Conservation (phyloP, 1,284 basidiomycete genomes). For the Rhodotorula sp. region DNA sequence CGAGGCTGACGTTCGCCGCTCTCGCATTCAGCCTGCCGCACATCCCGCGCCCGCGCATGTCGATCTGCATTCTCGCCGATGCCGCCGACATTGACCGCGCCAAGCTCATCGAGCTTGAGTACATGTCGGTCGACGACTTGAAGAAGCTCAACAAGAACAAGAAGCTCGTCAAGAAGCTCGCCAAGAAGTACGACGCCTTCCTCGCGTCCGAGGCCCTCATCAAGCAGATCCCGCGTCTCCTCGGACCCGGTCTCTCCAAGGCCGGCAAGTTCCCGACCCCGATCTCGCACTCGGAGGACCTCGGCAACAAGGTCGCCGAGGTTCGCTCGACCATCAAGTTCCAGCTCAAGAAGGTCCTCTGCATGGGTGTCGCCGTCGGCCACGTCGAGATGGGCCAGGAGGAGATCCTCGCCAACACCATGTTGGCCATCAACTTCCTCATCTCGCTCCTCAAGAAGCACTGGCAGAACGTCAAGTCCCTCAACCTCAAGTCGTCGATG, state of each 20-base stretch:
- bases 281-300: constrained; percentile 88
- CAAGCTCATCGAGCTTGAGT: constrained; percentile 90
- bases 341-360: constrained; percentile 98
- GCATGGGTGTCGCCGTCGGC: constrained; percentile 97
- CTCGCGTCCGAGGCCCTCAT: constrained; percentile 95
- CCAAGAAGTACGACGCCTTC: constrained; percentile 99
- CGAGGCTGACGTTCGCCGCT: too few relatives aligned
- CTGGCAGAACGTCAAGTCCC: constrained; percentile 83
- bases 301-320: constrained; percentile 87
- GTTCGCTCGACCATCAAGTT: constrained; percentile 75
- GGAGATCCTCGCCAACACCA: constrained; percentile 93
- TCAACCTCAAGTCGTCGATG: constrained; percentile 99
- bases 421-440: constrained; percentile 99
- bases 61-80: constrained; percentile 98
- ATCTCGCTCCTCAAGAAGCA: constrained; percentile 99
- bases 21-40: constrained; percentile 72
- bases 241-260: constrained; percentile 99
- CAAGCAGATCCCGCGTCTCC: constrained; percentile 99
- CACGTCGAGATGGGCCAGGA: constrained; percentile 98
- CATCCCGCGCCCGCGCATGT: constrained; percentile 97
- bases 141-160: constrained; percentile 99
- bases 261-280: constrained; percentile 98
- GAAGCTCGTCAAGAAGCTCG: constrained; percentile 99
- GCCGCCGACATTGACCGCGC: constrained; percentile 98
- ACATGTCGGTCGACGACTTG: constrained; percentile 99